Percentiles rank a stretch among this genome's conserved stretches.
Evolutionary conservation across 768 basidiomycete genomes (phyloP).

Genomic region (Lyophyllum semitale): DNA sequence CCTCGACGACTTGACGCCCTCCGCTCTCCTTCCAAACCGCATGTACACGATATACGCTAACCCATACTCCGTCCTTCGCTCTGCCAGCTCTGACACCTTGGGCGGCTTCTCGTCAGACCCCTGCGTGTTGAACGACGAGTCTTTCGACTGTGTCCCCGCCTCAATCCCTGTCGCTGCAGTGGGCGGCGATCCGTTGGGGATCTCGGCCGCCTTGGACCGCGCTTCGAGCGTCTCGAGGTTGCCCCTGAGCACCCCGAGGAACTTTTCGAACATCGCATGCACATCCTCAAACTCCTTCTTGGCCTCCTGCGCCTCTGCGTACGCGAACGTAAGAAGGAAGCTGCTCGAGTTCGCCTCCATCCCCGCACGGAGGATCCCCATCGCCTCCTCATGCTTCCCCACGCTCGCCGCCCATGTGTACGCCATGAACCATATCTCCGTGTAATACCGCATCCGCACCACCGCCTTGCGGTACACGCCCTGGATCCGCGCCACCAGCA

Average conservation of each 20-base stretch:
- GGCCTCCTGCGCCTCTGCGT: slow-evolving; percentile 72
- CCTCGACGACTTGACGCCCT: slow-evolving; percentile 81
- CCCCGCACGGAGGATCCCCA: slow-evolving; percentile 79
- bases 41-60: slow-evolving; percentile 90
- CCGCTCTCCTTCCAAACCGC: slow-evolving; percentile 86
- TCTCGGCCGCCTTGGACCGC: slow-evolving; percentile 36
- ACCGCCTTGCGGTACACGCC: slow-evolving; percentile 89
- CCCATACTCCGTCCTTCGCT: slow-evolving; percentile 70
- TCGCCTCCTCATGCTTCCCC: slow-evolving; percentile 80
- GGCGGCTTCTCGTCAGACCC: slow-evolving; percentile 52
- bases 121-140: slow-evolving; percentile 45
- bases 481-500: slow-evolving; percentile 70
- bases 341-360: slow-evolving; percentile 87
- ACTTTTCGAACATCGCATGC: slow-evolving; percentile 70
- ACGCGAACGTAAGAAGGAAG: slow-evolving; percentile 89
- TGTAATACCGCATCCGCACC: slow-evolving; percentile 90
- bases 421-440: slow-evolving; percentile 97
- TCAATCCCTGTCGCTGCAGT: slow-evolving; percentile 8
- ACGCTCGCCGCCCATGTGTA: slow-evolving; percentile 78
- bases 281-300: slow-evolving; percentile 62
- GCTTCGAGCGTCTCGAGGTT: slow-evolving; percentile 66
- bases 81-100: slow-evolving; percentile 55
- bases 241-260: slow-evolving; percentile 64
- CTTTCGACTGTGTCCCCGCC: slow-evolving; percentile 1
- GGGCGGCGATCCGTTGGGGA: slow-evolving; percentile 13